Evolutionary conservation across 768 basidiomycete genomes (phyloP), one percentile per base, ranked within the genome.

Genomic region (Russula lepida): DNA sequence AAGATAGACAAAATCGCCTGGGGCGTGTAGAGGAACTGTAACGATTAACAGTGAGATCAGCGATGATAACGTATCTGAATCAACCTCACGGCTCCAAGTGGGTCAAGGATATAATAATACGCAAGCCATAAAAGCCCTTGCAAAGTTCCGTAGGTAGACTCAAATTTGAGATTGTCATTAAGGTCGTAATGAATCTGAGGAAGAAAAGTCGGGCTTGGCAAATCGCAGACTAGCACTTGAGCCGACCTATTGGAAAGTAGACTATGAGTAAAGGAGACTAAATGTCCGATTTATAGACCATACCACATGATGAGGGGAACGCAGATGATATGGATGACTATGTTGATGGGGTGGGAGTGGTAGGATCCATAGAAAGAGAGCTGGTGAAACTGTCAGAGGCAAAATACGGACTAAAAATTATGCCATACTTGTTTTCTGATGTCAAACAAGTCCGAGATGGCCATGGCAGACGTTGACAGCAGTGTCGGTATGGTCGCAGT

Each of bases 341-440:
- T 75, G 71, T 98, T 98, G 64, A 84, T 74, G 28, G 82, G 83
- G 71, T 95, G 86, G 17, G 84, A 78, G 73, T 97, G 94, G 74
- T 97, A 97, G 54, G 92, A 86, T 21, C 92, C 92, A 71, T 98
- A 98, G 78, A 95, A 95, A 27, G 86, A 78, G 69, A 98, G 80
- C 92, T 97, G 63, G 37, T 53, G 27, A 54, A 19, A 25, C 13
- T 33, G 54, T 25, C 54, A 58, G 54, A 58, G 39, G 68, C 32
- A 63, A 59, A 8, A 32, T 17, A 60, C 56, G 44, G 53, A 48
- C 55, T 27, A 52, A 33, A 41, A 13, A 37, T 13, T 5, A 12
- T 7, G n/a, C 5, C 13, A 35, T 64, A 85, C 89, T 77, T 91
- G 89, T 43, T 84, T 81, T 65, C 86, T 77, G 58, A 90, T 79